These are phyloP conservation scores for Xylaria hypoxylon DNA, from an alignment of 2,329 filamentous ascomycete species.

Conservation along the genomic window DNA sequence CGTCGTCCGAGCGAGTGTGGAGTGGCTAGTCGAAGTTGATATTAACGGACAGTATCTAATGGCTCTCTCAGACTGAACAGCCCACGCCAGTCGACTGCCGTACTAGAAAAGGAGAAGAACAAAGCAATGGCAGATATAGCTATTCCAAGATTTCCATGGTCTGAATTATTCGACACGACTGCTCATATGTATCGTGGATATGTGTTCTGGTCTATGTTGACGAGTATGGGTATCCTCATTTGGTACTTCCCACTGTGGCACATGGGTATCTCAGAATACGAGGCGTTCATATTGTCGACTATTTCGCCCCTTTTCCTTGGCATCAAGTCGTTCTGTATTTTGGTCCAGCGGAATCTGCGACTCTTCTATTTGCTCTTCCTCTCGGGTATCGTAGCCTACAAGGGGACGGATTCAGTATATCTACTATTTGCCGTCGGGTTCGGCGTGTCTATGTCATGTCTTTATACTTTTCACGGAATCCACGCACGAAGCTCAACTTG, in stretches of 20 bases:
- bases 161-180: constrained; percentile 79
- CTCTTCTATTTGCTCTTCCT: constrained; percentile 81
- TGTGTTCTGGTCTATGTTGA: constrained; percentile 95
- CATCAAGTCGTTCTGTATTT: constrained; percentile 74
- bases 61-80: constrained; percentile 58
- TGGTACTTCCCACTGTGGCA: constrained; percentile 99
- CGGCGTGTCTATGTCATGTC: constrained; percentile 80
- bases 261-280: constrained; percentile 98
- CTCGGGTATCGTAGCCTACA: constrained; percentile 81
- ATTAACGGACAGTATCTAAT: constrained; percentile 44
- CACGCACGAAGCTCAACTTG: constrained; percentile 77
- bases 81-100: constrained; percentile 60
- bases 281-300: constrained; percentile 87
- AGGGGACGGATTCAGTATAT: constrained; percentile 75
- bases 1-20: constrained; percentile 47
- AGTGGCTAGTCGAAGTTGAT: constrained; percentile 19
- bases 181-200: constrained; percentile 96
- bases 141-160: constrained; percentile 77
- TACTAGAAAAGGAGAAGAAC: constrained; percentile 81
- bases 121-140: constrained; percentile 78
- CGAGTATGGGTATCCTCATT: constrained; percentile 86
- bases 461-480: constrained; percentile 86
- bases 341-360: constrained; percentile 76
- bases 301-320: constrained; percentile 83
- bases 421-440: constrained; percentile 86